Percentiles rank a stretch among this genome's conserved stretches.
phyloP scores from a whole-genome alignment of 441 rosid species.

The Adansonia gregorii region DNA sequence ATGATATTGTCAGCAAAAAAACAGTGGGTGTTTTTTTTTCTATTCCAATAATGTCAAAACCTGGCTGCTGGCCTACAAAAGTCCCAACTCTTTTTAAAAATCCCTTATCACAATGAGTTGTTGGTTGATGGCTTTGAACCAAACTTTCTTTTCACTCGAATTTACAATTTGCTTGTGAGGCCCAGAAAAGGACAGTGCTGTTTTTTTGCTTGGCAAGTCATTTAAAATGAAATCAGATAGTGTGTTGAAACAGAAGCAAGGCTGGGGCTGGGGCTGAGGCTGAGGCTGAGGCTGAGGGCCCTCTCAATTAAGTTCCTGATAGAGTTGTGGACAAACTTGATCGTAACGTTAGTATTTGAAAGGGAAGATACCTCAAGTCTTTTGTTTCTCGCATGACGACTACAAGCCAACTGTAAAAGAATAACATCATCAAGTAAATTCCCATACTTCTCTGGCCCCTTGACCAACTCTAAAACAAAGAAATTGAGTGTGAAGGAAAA shows the following conservation, averaged over 20 bases:
- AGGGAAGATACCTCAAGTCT: background rate
- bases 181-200: conserved; percentile 2
- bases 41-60: background rate
- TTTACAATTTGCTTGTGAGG: background rate
- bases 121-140: background rate
- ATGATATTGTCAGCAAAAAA: conserved; percentile 2
- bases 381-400: background rate
- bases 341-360: background rate
- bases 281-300: background rate
- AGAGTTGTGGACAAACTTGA: background rate
- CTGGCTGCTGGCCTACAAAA: conserved; percentile 15
- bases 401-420: background rate
- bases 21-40: background rate
- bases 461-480: background rate
- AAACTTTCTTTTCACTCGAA: background rate
- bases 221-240: background rate
- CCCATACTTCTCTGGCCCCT: background rate
- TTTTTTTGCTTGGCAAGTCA: background rate
- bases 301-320: conserved; percentile 17
- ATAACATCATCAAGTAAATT: background rate
- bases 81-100: conserved; percentile 19
- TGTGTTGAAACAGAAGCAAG: background rate
- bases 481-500: background rate
- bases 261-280: background rate
- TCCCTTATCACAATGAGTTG: background rate